Base-by-base conservation (phyloP, 495 filamentous ascomycete genomes). In the Penicillium malachiteum region DNA sequence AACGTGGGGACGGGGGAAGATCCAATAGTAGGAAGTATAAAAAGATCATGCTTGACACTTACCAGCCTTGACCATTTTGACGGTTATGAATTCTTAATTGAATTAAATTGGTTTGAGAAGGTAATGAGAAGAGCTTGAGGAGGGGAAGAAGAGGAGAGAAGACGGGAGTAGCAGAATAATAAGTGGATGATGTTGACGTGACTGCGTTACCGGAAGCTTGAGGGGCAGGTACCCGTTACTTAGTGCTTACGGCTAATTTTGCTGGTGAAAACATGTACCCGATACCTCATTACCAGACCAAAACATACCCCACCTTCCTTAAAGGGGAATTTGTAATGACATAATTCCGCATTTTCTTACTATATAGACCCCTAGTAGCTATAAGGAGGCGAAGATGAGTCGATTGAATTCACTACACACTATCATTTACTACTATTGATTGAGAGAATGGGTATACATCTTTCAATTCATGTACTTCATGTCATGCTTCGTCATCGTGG, bases 41-140 rank as follows among this genome's bases (percentile, higher is more conserved):
- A 26, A 21, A 26, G 11, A 17, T 32, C 12, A 44, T 40, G 6
- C 48, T 43, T 39, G 44, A 34, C 57, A 84, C 91, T 71, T 82
- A 96, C 91, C 91, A 80, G 91, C 91, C 82, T 94, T 96, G 78
- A 94, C 91, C 91, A 96, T 96, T 83, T 81, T 93, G 86, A 80
- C 70, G 70, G 72, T 70, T 13, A 56, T 47, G 37, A 58, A 59
- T 58, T 57, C 50, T 26, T 48, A 39, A 41, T 52, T 56, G 60
- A 56, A 50, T 10, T 58, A 54, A 63, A 42, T 45, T 49, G 26
- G 34, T 52, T 50, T 53, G 50, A 35, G 4, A 4, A 26, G 21
- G n/a, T n/a, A n/a, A 26, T 26, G 18, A 50, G 45, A 38, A 40
- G 40, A 52, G 45, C 43, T 43, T 21, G 45, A 54, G 50, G 53